A percentile compares a stretch with the other conserved stretches of the same genome.
These are phyloP conservation scores for Avicennia marina DNA, from an alignment of 257 asterid genomes.

Conservation along the genomic window DNA sequence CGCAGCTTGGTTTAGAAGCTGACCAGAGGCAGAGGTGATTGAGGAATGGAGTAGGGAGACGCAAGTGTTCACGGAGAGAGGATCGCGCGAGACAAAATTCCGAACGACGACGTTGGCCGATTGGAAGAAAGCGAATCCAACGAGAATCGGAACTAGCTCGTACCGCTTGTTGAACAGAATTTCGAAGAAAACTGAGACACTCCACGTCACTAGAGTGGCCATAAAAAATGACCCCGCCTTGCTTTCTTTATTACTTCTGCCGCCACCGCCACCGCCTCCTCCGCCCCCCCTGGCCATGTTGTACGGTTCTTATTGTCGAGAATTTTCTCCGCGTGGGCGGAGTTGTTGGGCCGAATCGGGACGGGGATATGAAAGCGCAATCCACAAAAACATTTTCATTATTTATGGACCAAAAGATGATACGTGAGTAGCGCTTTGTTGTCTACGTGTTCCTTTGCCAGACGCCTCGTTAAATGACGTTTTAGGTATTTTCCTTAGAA, in stretches of 20 bases:
- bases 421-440: too few species aligned
- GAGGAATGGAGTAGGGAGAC: constrained; percentile 89
- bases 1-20: constrained; percentile 16
- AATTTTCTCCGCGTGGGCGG: constrained; percentile 8
- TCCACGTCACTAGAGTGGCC: constrained; percentile 86
- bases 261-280: constrained; percentile 23
- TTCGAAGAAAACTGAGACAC: constrained; percentile 64
- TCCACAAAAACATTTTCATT: too few species aligned
- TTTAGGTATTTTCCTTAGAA: too few species aligned
- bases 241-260: constrained; percentile 25
- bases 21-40: constrained; percentile 65
- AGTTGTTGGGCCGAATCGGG: not conserved
- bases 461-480: too few species aligned
- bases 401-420: too few species aligned
- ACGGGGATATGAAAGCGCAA: not conserved
- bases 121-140: constrained; percentile 70
- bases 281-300: constrained; percentile 23
- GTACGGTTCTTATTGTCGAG: not conserved
- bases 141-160: constrained; percentile 51
- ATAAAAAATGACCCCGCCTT: constrained; percentile 58
- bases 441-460: too few species aligned
- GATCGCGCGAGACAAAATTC: constrained; percentile 50
- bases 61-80: constrained; percentile 78
- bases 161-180: constrained; percentile 58
- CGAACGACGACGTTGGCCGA: constrained; percentile 66